A percentile compares a stretch with the other conserved stretches of the same genome.
Evolutionary conservation across 2,329 filamentous ascomycete genomes (phyloP).

Genomic region (Trichoderma endophyticum): DNA sequence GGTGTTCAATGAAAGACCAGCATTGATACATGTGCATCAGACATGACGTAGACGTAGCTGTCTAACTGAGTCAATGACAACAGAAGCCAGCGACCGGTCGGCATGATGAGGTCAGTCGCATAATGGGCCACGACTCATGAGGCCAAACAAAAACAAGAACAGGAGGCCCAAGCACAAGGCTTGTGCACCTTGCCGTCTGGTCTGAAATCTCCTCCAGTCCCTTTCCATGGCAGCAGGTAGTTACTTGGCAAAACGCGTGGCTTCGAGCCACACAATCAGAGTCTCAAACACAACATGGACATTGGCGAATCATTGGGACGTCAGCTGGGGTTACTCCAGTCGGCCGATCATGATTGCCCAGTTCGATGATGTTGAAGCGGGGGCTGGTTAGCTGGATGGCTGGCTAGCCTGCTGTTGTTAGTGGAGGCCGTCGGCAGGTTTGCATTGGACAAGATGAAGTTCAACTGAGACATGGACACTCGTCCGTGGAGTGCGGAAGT

Average conservation of each 20-base stretch:
- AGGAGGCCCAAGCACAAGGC: background rate
- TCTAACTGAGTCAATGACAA: background rate
- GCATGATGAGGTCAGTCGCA: conserved; percentile 3
- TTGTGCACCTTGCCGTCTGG: background rate
- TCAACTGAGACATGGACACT: background rate
- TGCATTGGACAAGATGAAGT: background rate
- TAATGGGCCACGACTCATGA: background rate
- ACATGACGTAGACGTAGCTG: background rate
- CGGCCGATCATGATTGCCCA: conserved; percentile 13
- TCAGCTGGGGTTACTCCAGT: background rate
- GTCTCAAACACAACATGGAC: background rate
- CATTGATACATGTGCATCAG: background rate
- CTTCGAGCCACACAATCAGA: background rate
- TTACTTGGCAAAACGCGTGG: background rate
- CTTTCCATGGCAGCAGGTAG: background rate
- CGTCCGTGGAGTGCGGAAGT: background rate
- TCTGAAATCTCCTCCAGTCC: background rate
- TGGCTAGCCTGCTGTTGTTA: background rate
- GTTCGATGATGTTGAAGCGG: conserved; percentile 2
- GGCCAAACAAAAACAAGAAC: background rate
- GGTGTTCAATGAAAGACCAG: background rate
- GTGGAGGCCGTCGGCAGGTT: background rate
- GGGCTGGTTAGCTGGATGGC: background rate
- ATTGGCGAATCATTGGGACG: conserved; percentile 4
- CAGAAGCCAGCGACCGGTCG: background rate